Conservation (phyloP, 495 filamentous ascomycete genomes). For the Trichocladium antarcticum region DNA sequence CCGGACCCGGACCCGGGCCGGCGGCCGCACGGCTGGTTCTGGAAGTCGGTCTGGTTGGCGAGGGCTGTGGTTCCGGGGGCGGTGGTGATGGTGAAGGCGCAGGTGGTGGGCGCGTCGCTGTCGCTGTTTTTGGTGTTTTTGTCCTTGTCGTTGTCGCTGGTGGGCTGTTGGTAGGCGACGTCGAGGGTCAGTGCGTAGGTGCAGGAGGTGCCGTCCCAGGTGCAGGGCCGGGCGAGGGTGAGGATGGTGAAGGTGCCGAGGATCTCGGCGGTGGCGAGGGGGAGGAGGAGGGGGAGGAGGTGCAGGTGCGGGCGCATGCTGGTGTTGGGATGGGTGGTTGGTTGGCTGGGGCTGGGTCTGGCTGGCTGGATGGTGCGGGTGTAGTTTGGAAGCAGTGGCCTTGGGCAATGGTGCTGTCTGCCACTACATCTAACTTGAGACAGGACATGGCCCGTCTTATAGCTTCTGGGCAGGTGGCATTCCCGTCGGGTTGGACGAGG, state of each 20-base stretch:
- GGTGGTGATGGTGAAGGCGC: constrained; percentile 13
- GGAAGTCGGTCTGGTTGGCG: constrained; percentile 13
- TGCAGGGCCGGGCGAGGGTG: not conserved
- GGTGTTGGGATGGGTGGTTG: not conserved
- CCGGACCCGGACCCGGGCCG: no score
- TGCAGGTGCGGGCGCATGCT: not conserved
- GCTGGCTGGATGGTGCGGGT: no score
- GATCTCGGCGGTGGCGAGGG: not conserved
- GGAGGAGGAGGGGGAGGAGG: not conserved
- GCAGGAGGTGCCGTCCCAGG: constrained; percentile 13
- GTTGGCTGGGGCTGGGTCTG: not conserved
- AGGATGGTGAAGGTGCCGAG: constrained; percentile 4
- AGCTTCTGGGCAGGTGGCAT: no score
- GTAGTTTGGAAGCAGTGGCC: no score
- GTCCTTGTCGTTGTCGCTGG: not conserved
- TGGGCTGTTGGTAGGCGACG: not conserved
- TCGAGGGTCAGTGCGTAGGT: constrained; percentile 4
- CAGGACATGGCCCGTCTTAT: no score
- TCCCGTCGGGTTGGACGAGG: no score
- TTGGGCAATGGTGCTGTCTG: no score
- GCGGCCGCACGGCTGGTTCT: constrained; percentile 1
- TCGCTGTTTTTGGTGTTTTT: not conserved
- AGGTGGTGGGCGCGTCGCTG: not conserved
- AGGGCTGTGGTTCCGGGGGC: not conserved
- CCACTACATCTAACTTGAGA: no score